phyloP scores from a whole-genome alignment of 202 grass and related monocot species.

The Dendrocalamus latiflorus region DNA sequence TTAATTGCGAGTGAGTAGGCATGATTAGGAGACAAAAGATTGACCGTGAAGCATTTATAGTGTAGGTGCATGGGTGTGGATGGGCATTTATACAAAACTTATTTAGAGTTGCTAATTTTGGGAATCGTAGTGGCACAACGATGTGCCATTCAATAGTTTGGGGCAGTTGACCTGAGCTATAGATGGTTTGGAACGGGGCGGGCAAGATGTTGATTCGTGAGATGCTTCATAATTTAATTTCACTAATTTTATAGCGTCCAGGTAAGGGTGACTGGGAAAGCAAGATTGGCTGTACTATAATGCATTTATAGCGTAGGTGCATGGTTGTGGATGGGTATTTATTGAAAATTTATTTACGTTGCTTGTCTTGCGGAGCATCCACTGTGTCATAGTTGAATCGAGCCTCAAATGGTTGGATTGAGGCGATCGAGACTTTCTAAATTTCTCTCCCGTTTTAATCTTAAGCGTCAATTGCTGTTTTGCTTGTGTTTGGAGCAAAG shows the following conservation, averaged over 20 bases:
- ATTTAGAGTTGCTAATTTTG: neutral
- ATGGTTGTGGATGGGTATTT: neutral
- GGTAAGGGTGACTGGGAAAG: neutral
- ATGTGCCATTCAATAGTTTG: neutral
- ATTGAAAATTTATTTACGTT: neutral
- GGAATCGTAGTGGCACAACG: neutral
- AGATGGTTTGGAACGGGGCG: neutral
- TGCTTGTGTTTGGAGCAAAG: too few relatives aligned
- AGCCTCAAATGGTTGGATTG: too few relatives aligned
- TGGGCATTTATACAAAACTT: neutral
- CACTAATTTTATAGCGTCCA: neutral
- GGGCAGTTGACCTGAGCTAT: too few relatives aligned
- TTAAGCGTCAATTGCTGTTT: too few relatives aligned
- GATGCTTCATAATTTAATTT: neutral
- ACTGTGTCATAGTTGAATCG: too few relatives aligned
- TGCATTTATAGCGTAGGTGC: neutral
- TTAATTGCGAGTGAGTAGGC: neutral
- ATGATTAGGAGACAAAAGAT: neutral
- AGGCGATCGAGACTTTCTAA: too few relatives aligned
- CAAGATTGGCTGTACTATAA: neutral
- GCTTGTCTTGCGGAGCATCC: neutral
- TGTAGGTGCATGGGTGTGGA: neutral
- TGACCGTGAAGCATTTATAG: neutral
- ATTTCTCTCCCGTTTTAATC: too few relatives aligned
- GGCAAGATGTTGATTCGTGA: neutral